Evolutionary conservation across 768 basidiomycete genomes (phyloP).

Genomic region (Suillus spraguei): DNA sequence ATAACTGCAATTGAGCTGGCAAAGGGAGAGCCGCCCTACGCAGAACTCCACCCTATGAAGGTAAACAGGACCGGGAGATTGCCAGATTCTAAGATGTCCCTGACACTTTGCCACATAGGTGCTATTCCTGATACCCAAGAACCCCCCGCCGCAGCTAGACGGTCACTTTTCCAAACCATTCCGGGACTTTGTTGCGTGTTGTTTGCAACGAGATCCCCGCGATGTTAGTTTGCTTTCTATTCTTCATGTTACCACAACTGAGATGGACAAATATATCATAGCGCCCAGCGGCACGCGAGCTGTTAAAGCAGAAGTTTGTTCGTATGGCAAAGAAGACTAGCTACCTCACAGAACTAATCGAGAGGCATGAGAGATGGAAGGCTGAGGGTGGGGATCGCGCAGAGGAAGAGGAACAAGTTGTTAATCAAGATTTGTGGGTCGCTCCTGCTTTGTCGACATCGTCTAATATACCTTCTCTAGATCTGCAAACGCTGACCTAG

Average conservation of each 20-base stretch:
- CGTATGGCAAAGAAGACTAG: conserved; percentile 92
- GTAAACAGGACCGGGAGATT: conserved; percentile 41
- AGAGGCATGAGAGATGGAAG: conserved; percentile 92
- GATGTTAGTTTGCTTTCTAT: conserved; percentile 55
- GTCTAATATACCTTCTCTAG: conserved; percentile 35
- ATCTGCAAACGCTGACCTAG: conserved; percentile 58
- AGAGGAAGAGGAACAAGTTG: conserved; percentile 70
- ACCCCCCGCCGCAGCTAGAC: conserved; percentile 90
- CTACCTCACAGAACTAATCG: conserved; percentile 95
- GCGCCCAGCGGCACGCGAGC: conserved; percentile 94
- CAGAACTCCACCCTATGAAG: conserved; percentile 99
- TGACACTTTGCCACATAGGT: conserved; percentile 53
- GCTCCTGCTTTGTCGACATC: conserved; percentile 9
- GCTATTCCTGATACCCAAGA: conserved; percentile 97
- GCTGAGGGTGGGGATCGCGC: conserved; percentile 80
- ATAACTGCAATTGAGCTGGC: conserved; percentile 98
- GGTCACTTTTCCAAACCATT: conserved; percentile 92
- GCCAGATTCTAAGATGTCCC: too few relatives aligned
- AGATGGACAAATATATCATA: conserved; percentile 36
- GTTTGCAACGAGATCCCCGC: conserved; percentile 92
- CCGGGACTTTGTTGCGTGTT: conserved; percentile 90
- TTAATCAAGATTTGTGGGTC: conserved; percentile 65
- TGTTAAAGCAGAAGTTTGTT: conserved; percentile 96
- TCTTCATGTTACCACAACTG: conserved; percentile 7
- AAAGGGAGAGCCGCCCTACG: conserved; percentile 97